These are phyloP conservation scores for Rhizophlyctis rosea DNA, from an alignment of 192 early-diverging fungal genomes.

Conservation along the genomic window DNA sequence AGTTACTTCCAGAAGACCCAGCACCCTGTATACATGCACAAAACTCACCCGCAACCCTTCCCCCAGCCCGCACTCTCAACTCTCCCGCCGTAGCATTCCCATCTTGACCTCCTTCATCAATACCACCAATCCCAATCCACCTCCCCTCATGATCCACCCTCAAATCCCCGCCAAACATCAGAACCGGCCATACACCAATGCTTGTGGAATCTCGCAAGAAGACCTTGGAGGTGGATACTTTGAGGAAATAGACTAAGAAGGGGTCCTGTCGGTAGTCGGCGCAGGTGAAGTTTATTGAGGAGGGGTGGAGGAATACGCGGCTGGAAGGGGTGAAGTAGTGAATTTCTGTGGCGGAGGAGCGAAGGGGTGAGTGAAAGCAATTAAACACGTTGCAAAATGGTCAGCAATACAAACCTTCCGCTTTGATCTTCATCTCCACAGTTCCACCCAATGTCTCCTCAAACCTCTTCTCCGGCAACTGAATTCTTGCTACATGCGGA, in stretches of 20 bases:
- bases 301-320: slow-evolving; percentile 81
- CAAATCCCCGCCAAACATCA: slow-evolving; percentile 83
- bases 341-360: too few relatives aligned
- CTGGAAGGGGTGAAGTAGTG: slow-evolving; percentile 58
- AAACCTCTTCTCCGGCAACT: slow-evolving; percentile 69
- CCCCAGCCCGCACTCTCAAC: slow-evolving; percentile 65
- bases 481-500: slow-evolving; percentile 73
- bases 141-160: slow-evolving; percentile 67
- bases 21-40: slow-evolving; percentile 39
- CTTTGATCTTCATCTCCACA: slow-evolving; percentile 66
- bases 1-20: too few relatives aligned
- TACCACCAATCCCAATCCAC: slow-evolving; percentile 49
- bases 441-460: slow-evolving; percentile 69
- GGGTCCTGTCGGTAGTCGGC: slow-evolving; percentile 56
- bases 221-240: slow-evolving; percentile 64
- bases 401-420: slow-evolving; percentile 29
- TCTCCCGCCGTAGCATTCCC: slow-evolving; percentile 32
- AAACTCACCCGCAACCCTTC: slow-evolving; percentile 34
- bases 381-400: too few relatives aligned
- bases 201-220: slow-evolving; percentile 65
- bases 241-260: slow-evolving; percentile 67
- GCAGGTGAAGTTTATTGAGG: slow-evolving; percentile 66
- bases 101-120: not conserved
- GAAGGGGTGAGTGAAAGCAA: too few relatives aligned
- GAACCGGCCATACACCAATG: slow-evolving; percentile 64